A percentile compares a stretch with the other conserved stretches of the same genome.
Evolutionary conservation across 2,329 filamentous ascomycete genomes (phyloP).

Genomic region (Zalaria sp.): DNA sequence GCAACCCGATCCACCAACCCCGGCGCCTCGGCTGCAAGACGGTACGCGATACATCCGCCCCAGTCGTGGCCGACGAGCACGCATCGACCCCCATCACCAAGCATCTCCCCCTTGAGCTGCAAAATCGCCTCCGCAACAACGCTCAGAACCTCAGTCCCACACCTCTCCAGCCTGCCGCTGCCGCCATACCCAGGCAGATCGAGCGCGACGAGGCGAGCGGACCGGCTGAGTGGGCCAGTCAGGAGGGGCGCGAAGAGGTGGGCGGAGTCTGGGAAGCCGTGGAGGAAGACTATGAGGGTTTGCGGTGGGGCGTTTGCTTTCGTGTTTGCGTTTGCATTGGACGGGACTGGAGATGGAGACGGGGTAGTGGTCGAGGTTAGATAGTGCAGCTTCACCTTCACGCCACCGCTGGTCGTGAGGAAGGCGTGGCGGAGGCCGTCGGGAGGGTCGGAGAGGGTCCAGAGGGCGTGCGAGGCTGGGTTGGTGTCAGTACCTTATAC

Average conservation of each 20-base stretch:
- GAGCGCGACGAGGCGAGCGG: slow-evolving; percentile 36
- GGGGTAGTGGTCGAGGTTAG: slow-evolving; percentile 2
- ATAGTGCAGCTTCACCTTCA: slow-evolving; percentile 41
- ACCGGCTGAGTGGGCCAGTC: slow-evolving; percentile 21
- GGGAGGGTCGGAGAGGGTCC: slow-evolving; percentile 35
- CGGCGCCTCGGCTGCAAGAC: slow-evolving; percentile 44
- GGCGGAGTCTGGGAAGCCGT: slow-evolving; percentile 47
- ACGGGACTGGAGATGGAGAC: slow-evolving; percentile 13
- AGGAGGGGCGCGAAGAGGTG: slow-evolving; percentile 39
- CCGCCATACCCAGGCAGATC: slow-evolving; percentile 47
- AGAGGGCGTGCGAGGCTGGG: slow-evolving; percentile 37
- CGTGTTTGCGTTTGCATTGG: slow-evolving; percentile 11
- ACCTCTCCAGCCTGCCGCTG: slow-evolving; percentile 36
- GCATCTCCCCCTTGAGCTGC: slow-evolving; percentile 32
- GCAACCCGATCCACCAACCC: slow-evolving; percentile 42
- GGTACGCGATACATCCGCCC: slow-evolving; percentile 34
- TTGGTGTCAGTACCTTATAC: not conserved
- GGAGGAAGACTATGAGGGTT: slow-evolving; percentile 37
- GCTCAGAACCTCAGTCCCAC: slow-evolving; percentile 38
- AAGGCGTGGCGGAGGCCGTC: slow-evolving; percentile 37
- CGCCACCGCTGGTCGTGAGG: slow-evolving; percentile 32
- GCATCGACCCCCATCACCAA: slow-evolving; percentile 20
- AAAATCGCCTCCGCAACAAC: slow-evolving; percentile 39
- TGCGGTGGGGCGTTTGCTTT: slow-evolving; percentile 8
- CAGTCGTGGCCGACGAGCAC: slow-evolving; percentile 33